A percentile compares a stretch with the other conserved stretches of the same genome.
Evolutionary conservation across 805 yeast genomes (phyloP).

Genomic region (Wickerhamomyces alni): DNA sequence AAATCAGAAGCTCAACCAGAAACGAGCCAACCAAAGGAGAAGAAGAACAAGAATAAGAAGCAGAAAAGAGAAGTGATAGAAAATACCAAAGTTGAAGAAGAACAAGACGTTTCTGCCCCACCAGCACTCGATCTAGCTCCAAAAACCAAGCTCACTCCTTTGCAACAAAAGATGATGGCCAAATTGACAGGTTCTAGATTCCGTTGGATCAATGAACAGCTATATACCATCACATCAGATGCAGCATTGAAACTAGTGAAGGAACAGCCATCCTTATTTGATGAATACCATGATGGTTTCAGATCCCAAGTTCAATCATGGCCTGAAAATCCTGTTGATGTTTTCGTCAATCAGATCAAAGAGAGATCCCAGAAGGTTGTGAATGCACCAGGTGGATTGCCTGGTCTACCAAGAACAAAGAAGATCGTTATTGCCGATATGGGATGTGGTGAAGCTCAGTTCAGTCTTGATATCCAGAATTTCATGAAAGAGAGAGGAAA

Average conservation of each 20-base stretch:
- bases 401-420: slow-evolving; percentile 48
- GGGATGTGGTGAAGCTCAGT: slow-evolving; percentile 98
- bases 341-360: slow-evolving; percentile 68
- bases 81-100: slow-evolving; percentile 1
- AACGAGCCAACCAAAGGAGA: slow-evolving; percentile 5
- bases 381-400: slow-evolving; percentile 94
- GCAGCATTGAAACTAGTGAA: slow-evolving; percentile 68
- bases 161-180: slow-evolving; percentile 93
- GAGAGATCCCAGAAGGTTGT: slow-evolving; percentile 56
- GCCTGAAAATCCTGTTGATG: slow-evolving; percentile 99
- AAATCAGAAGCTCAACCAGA: slow-evolving; percentile 6
- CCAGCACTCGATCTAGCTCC: slow-evolving; percentile 18
- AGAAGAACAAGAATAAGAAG: slow-evolving; percentile 9
- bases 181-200: slow-evolving; percentile 92
- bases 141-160: slow-evolving; percentile 61
- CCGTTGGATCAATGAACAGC: slow-evolving; percentile 96
- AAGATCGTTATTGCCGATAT: slow-evolving; percentile 87
- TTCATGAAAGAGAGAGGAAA: slow-evolving; percentile 34
- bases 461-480: slow-evolving; percentile 59
- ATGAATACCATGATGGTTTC: slow-evolving; percentile 94
- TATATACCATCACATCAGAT: slow-evolving; percentile 81
- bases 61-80: slow-evolving; percentile 3
- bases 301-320: slow-evolving; percentile 91
- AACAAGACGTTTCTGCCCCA: slow-evolving; percentile 5
- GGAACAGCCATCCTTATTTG: slow-evolving; percentile 83